phyloP scores from a whole-genome alignment of 148 eudicot genomes.

The Rhododendron mucronatum region DNA sequence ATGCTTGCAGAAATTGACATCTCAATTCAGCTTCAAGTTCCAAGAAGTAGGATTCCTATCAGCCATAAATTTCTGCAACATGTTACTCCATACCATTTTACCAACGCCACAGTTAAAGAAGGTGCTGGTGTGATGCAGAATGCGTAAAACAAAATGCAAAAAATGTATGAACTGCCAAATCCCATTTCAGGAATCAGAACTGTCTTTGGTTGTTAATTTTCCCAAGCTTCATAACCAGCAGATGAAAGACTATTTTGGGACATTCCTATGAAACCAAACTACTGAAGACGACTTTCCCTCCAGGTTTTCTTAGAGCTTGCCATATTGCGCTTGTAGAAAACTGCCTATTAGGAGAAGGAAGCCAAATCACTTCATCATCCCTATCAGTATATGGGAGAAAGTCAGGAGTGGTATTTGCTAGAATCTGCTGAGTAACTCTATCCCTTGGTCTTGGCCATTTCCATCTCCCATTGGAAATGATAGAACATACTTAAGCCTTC shows the following conservation, averaged over 20 bases:
- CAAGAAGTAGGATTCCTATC: background rate
- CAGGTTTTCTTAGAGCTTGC: background rate
- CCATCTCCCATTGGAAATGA: background rate
- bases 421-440: background rate
- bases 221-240: too few relatives aligned
- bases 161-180: background rate
- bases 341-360: background rate
- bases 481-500: background rate
- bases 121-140: background rate
- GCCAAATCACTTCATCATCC: background rate
- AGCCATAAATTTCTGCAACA: background rate
- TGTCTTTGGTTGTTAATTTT: background rate
- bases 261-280: background rate
- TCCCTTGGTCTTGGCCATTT: background rate
- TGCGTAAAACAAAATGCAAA: background rate
- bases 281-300: background rate
- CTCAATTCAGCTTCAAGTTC: background rate
- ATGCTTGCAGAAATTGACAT: background rate
- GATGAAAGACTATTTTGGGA: too few relatives aligned
- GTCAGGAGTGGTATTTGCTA: background rate
- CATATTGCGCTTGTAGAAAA: background rate
- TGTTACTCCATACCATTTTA: background rate
- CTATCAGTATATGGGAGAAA: background rate
- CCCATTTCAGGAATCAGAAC: background rate
- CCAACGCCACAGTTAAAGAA: background rate